phyloP scores from a whole-genome alignment of 169 alveolate genomes.

The Plasmodium malariae region DNA sequence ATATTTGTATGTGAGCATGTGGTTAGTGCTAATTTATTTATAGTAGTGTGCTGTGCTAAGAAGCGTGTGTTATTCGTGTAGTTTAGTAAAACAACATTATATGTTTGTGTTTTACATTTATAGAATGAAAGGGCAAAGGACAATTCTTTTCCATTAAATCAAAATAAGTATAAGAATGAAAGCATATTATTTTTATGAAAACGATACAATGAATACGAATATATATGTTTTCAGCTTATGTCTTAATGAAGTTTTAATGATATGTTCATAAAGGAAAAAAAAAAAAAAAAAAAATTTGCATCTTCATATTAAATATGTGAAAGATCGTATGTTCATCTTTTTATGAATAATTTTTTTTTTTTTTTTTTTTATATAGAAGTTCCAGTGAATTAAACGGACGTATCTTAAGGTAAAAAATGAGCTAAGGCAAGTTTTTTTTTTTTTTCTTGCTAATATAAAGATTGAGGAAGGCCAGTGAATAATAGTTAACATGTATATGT shows the following conservation, averaged over 20 bases:
- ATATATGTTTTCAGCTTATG: not conserved
- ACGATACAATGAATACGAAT: not conserved
- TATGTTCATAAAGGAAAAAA: not conserved
- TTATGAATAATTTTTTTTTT: constrained; percentile 11
- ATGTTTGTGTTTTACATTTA: constrained; percentile 6
- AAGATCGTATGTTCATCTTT: not conserved
- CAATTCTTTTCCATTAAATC: constrained; percentile 9
- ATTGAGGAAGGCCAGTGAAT: not conserved
- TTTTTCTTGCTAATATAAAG: not conserved
- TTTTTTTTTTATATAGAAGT: constrained; percentile 21
- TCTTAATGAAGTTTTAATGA: not conserved
- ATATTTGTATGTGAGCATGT: no score
- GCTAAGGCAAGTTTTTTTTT: no score
- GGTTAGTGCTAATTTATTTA: no score
- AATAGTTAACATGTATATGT: not conserved
- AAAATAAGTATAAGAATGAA: constrained; percentile 16
- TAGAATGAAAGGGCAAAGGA: constrained; percentile 34
- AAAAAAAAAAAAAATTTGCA: not conserved
- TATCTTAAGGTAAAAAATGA: constrained; percentile 41
- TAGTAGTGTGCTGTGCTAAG: no score
- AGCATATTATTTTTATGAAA: not conserved
- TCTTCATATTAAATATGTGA: not conserved
- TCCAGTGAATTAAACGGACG: constrained; percentile 12
- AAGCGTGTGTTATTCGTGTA: no score
- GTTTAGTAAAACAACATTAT: no score